Conservation (phyloP, 306 rosid genomes). For the Acacia acuminata region DNA sequence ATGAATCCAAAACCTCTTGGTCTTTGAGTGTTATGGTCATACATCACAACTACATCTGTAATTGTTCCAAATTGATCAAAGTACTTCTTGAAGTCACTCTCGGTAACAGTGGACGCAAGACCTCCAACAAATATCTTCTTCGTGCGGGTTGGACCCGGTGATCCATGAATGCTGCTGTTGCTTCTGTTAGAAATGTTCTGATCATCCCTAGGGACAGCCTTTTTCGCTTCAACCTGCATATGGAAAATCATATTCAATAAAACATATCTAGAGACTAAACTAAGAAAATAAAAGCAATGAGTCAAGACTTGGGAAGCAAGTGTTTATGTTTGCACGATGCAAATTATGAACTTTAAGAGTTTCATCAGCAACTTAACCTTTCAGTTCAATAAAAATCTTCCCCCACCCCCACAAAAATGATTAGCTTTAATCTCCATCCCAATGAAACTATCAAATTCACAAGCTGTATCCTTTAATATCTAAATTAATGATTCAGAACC, state of each 20-base stretch:
- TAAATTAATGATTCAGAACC: constrained; percentile 27
- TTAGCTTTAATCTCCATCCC: neutral
- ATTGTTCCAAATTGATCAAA: constrained; percentile 62
- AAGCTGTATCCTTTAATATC: constrained; percentile 1
- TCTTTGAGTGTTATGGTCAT: constrained; percentile 60
- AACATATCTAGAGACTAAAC: constrained; percentile 5
- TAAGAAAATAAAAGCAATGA: constrained; percentile 2
- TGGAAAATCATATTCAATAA: constrained; percentile 15
- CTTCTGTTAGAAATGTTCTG: constrained; percentile 49
- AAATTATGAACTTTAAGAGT: neutral
- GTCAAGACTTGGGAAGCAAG: constrained; percentile 9
- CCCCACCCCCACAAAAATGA: neutral
- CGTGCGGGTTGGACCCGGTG: constrained; percentile 51
- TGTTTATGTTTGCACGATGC: neutral
- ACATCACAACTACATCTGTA: constrained; percentile 64
- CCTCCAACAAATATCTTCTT: constrained; percentile 66
- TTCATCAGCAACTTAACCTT: constrained; percentile 11
- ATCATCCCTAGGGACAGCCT: constrained; percentile 65
- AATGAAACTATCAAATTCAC: constrained; percentile 3
- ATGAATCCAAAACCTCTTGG: constrained; percentile 66
- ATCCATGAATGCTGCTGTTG: constrained; percentile 51
- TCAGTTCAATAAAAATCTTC: constrained; percentile 15
- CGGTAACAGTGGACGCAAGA: constrained; percentile 54
- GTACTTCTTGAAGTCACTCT: constrained; percentile 54
- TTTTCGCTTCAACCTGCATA: constrained; percentile 61